Conservation (phyloP, 2,329 filamentous ascomycete species). For the Chaetothyriales sp. region DNA sequence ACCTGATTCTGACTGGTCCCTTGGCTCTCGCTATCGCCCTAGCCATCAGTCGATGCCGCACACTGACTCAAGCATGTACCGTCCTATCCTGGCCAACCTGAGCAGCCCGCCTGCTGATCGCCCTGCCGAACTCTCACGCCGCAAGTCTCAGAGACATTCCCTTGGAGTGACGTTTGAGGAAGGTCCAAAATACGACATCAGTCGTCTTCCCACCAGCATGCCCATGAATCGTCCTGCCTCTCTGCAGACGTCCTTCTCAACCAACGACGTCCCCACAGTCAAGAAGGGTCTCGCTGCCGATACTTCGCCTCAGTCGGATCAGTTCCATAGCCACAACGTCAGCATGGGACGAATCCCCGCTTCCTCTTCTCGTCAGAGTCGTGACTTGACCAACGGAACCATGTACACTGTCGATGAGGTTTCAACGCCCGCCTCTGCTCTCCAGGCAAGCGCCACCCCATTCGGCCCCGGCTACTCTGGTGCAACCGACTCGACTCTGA, state of each 20-base stretch:
- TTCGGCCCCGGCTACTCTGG: slow-evolving; percentile 52
- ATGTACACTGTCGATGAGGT: slow-evolving; percentile 10
- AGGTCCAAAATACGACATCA: slow-evolving; percentile 11
- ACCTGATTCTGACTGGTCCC: slow-evolving; percentile 46
- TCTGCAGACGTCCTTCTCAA: slow-evolving; percentile 74
- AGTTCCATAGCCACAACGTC: slow-evolving; percentile 58
- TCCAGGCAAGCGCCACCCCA: slow-evolving; percentile 65
- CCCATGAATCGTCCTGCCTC: slow-evolving; percentile 31
- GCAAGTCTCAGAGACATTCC: slow-evolving; percentile 29
- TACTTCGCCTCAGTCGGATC: slow-evolving; percentile 35
- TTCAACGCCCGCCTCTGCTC: slow-evolving; percentile 14
- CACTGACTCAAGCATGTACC: slow-evolving; percentile 33
- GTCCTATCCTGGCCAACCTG: slow-evolving; percentile 22
- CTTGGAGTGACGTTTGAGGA: slow-evolving; percentile 27
- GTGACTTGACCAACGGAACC: slow-evolving; percentile 41
- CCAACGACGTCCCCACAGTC: slow-evolving; percentile 73
- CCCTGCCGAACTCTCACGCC: slow-evolving; percentile 21
- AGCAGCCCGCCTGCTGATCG: slow-evolving; percentile 21
- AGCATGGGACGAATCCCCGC: slow-evolving; percentile 66
- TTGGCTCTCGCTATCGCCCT: slow-evolving; percentile 53
- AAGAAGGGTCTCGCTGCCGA: slow-evolving; percentile 49
- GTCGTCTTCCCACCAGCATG: slow-evolving; percentile 21
- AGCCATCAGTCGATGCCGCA: slow-evolving; percentile 44
- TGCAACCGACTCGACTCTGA: slow-evolving; percentile 22
- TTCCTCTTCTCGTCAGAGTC: slow-evolving; percentile 54